Base-by-base conservation (phyloP, 1,139 yeast genomes). In the Yamadazyma friedrichii region DNA sequence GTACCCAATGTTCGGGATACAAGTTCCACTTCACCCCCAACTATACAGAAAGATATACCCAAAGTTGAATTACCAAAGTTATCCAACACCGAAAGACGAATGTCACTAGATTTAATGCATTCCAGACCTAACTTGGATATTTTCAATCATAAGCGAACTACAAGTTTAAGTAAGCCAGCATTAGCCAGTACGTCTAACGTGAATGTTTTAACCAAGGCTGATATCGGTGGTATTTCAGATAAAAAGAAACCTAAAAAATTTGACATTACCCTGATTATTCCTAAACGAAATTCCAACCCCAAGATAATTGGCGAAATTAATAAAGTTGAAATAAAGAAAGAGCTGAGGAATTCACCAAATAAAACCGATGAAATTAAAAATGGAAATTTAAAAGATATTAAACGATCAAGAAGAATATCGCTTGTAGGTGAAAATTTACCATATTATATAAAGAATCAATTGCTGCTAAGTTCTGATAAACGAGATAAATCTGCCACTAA, bases 401-500 rank as follows among this genome's bases (percentile, higher is more conserved):
- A 37, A 32, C 10, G 38, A 29, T 13, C 45, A 16, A 36, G 74
- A 44, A 48, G 75, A 34, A 49, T 53, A 27, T 70, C 76, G 3
- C 44, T 69, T 31, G 72, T 70, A 13, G 73, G 68, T 1, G 72
- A 67, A 38, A 59, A 54, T 31, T 52, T 71, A n/a, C 77, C 77
- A 1, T 36, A 46, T 9, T 71, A 71, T 45, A 70, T 71, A 15
- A 54, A 58, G 35, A 55, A 62, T 13, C 76, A 70, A 49, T 44
- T 69, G 5, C 45, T 36, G 13, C 12, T 24, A 3, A 11, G 9
- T 8, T 28, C 38, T 12, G 29, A 34, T 6, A 10, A 33, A 13
- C 15, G 15, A 22, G 40, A 32, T 9, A 43, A 44, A 33, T 33
- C 36, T 6, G n/a, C 47, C 4, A 39, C 33, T 17, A 46, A 37